Evolutionary conservation across 768 basidiomycete genomes (phyloP).

Genomic region (Lactarius deliciosus): DNA sequence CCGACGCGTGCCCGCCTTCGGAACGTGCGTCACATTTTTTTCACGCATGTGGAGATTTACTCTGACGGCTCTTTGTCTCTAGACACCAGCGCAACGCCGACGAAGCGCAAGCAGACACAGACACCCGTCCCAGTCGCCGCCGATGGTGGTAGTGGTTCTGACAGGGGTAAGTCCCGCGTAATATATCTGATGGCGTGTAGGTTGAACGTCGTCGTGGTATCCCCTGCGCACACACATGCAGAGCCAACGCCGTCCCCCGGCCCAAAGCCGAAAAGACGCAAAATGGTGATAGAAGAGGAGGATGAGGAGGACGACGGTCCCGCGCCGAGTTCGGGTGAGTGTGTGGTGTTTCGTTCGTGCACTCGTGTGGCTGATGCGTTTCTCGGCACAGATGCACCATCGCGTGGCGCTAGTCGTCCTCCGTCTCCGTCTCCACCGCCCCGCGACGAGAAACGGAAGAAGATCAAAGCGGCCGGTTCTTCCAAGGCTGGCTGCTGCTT

Average conservation of each 20-base stretch:
- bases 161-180: not conserved
- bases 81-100: not conserved
- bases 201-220: not conserved
- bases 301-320: constrained; percentile 41
- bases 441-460: not conserved
- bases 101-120: constrained; percentile 22
- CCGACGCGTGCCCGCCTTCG: not conserved
- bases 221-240: not conserved
- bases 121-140: not conserved
- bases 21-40: constrained; percentile 13
- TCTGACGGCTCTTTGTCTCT: not conserved
- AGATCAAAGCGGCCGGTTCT: not conserved
- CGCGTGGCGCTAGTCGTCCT: constrained; percentile 15
- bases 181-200: not conserved
- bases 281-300: constrained; percentile 55
- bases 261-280: constrained; percentile 49
- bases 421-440: constrained; percentile 4
- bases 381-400: constrained; percentile 14
- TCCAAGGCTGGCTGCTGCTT: constrained; percentile 2
- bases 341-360: not conserved
- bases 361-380: not conserved
- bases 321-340: constrained; percentile 24
- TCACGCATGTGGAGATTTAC: not conserved
- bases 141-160: not conserved
- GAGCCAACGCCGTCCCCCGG: constrained; percentile 31